Evolutionary conservation across 129 eudicot genomes (phyloP), one percentile per base, ranked within the genome.

Genomic region (Tagetes erecta): DNA sequence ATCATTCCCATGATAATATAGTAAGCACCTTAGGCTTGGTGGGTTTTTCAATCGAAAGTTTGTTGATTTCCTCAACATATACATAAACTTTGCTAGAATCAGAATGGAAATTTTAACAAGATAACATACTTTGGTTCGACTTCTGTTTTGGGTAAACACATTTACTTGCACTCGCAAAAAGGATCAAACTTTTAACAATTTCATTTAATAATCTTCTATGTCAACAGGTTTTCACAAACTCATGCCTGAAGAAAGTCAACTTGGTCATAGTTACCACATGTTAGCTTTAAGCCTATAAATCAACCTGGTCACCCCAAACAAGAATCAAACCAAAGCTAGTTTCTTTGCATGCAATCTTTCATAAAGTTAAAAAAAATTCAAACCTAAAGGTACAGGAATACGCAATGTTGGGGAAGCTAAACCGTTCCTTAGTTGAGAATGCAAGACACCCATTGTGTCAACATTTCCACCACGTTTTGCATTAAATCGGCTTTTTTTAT

Each of bases 381-480:
- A 70, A 94, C 97, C 98, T 84, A 87, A 13, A 76, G 98, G 98
- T 20, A 94, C 98, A 34, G 98, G 97, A 80, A 94, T 90, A 49
- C 97, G 91, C 79, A 94, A 76, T 5, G 88, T 60, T 6, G 97
- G 96, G 53, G 88, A 85, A 75, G 86, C 85, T 77, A 84, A 74
- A 49, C 98, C 97, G 62, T 86, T 72, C 46, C 83, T 84, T 72
- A 86, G 6, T 67, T 79, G 88, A 70, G 96, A 84, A 57, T 86
- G 84, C 77, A 90, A 78, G 37, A 84, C 91, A 51, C 98, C 96
- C 98, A 94, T 94, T 8, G 96, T 85, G 76, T 82, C 93, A 71
- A 90, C 98, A 80, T 90, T 94, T 63, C 98, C 98, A 5, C 98
- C 98, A 35, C 98, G 97, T 70, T 94, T 94, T 7, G 97, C 97